Evolutionary conservation across 306 rosid species (phyloP).

Genomic region (Cucumis melo): DNA sequence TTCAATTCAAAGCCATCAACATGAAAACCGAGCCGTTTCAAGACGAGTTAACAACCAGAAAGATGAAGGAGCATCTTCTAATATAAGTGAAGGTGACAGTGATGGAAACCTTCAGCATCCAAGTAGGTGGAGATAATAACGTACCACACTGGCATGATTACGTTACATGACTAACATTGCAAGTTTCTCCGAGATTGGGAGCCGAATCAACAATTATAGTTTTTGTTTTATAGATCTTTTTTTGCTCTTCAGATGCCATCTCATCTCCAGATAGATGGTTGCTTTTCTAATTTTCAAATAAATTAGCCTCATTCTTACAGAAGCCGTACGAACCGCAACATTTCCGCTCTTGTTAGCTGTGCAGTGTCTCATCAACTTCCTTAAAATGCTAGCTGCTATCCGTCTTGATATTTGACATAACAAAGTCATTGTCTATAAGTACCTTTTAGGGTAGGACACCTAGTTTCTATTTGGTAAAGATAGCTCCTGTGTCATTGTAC

Average conservation of each 20-base stretch:
- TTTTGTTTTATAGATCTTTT: background rate
- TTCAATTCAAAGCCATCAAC: constrained; percentile 26
- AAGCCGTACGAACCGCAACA: background rate
- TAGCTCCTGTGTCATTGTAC: background rate
- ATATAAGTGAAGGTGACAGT: constrained; percentile 44
- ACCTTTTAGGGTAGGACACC: background rate
- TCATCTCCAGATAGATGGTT: constrained; percentile 21
- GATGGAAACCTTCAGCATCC: constrained; percentile 32
- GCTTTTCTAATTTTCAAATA: constrained; percentile 24
- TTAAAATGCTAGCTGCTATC: background rate
- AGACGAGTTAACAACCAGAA: constrained; percentile 27
- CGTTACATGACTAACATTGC: constrained; percentile 24
- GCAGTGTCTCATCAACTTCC: background rate
- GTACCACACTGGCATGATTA: constrained; percentile 7
- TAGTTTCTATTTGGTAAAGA: background rate
- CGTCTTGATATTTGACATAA: background rate
- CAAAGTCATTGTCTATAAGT: background rate
- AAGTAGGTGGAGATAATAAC: constrained; percentile 38
- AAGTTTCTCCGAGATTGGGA: constrained; percentile 9
- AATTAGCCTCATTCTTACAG: constrained; percentile 15
- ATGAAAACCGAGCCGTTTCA: constrained; percentile 19
- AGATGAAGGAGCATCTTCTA: constrained; percentile 37
- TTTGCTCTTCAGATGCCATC: constrained; percentile 10
- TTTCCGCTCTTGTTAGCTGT: background rate
- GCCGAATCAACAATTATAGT: constrained; percentile 5